Evolutionary conservation across 2,329 filamentous ascomycete genomes (phyloP).

Genomic region (Fusarium sp.): DNA sequence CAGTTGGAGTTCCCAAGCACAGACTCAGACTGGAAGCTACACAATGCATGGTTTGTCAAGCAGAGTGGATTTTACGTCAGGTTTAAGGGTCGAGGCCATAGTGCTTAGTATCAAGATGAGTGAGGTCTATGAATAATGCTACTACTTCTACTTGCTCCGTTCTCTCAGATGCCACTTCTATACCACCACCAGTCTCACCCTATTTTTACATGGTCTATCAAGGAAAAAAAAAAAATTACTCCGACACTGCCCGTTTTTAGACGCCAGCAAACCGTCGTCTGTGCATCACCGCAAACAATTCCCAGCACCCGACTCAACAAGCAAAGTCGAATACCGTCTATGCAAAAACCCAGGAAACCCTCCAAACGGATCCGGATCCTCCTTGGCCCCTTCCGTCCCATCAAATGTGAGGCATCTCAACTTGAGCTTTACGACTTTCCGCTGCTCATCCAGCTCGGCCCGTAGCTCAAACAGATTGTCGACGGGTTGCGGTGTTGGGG

Average conservation of each 20-base stretch:
- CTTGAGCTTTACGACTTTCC: neutral
- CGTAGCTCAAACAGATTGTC: slow-evolving; percentile 33
- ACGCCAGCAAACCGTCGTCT: neutral
- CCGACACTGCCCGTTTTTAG: neutral
- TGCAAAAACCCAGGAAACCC: slow-evolving; percentile 36
- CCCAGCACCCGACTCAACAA: slow-evolving; percentile 36
- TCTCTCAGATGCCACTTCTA: neutral
- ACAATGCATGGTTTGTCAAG: slow-evolving; percentile 23
- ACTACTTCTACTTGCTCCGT: neutral
- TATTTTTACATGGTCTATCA: neutral
- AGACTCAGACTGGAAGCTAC: neutral
- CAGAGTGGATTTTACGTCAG: slow-evolving; percentile 5
- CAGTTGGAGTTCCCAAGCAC: neutral
- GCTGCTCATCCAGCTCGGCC: slow-evolving; percentile 3
- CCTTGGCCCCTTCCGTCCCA: slow-evolving; percentile 20
- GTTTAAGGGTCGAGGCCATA: neutral
- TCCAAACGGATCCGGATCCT: slow-evolving; percentile 25
- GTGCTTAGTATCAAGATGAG: neutral
- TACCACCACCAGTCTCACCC: neutral
- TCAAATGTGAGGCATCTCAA: slow-evolving; percentile 29
- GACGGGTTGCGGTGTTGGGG: neutral
- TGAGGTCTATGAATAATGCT: neutral
- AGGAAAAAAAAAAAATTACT: neutral
- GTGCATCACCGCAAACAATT: slow-evolving; percentile 10
- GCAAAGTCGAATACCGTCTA: slow-evolving; percentile 21